Conservation (phyloP, 116 monocot genomes). For the Papilionanthe hybrid region DNA sequence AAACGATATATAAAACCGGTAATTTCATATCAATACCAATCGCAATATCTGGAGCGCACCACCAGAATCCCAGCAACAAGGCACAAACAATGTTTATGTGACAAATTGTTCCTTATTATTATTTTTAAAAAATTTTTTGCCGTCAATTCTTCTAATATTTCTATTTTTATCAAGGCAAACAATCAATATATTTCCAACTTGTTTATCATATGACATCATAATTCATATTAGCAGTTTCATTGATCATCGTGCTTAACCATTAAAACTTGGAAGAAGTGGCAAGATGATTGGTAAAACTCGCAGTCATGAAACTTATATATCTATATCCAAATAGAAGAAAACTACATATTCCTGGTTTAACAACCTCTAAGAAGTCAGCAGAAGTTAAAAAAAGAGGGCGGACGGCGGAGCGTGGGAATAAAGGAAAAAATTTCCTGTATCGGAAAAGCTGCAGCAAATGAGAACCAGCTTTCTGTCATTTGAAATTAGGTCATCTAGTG, state of each 20-base stretch:
- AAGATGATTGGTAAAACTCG: too few species aligned
- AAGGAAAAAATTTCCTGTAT: neutral
- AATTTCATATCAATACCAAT: too few species aligned
- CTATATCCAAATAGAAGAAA: neutral
- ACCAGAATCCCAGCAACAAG: neutral
- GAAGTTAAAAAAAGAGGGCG: neutral
- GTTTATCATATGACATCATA: neutral
- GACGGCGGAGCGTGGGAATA: too few species aligned
- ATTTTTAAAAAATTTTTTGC: neutral
- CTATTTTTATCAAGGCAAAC: neutral
- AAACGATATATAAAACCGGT: neutral
- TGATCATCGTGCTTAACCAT: neutral
- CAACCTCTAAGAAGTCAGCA: neutral
- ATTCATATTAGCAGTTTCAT: neutral
- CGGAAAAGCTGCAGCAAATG: neutral
- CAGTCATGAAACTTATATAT: too few species aligned
- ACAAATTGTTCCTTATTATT: neutral
- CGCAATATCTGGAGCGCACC: neutral
- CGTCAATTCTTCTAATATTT: neutral
- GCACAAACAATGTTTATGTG: neutral
- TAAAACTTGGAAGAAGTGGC: too few species aligned
- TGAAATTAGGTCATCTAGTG: neutral
- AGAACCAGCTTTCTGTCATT: too few species aligned
- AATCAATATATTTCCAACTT: neutral
- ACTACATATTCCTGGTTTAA: neutral